These are phyloP conservation scores for Aureobasidium leucospermi DNA, from an alignment of 2,329 filamentous ascomycete species.

Conservation along the genomic window DNA sequence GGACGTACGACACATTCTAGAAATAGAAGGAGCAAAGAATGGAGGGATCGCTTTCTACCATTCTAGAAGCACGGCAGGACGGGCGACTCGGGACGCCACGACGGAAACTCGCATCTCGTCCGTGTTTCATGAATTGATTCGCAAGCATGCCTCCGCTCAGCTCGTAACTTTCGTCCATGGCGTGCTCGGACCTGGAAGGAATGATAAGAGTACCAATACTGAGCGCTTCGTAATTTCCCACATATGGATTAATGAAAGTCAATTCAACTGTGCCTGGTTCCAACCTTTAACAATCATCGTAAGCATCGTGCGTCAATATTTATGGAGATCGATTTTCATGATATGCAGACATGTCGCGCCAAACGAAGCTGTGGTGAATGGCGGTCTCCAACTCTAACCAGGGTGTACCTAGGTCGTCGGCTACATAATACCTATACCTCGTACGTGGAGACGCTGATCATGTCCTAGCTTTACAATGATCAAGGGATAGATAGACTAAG, in stretches of 20 bases:
- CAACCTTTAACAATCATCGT: background rate
- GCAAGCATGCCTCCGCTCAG: background rate
- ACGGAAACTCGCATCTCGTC: background rate
- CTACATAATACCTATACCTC: background rate
- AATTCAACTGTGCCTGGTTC: background rate
- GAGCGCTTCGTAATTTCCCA: background rate
- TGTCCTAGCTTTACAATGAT: background rate
- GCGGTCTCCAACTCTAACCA: background rate
- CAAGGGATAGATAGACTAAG: background rate
- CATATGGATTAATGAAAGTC: background rate
- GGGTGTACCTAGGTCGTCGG: background rate
- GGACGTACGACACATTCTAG: background rate
- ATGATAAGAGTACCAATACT: background rate
- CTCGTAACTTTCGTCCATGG: background rate
- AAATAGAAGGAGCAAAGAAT: background rate
- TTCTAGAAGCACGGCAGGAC: slow-evolving; percentile 5
- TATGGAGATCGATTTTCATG: background rate
- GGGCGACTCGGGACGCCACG: background rate
- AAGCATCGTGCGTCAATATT: background rate
- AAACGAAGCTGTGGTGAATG: background rate
- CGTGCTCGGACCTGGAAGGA: background rate
- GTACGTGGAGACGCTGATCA: background rate
- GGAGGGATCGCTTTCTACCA: background rate
- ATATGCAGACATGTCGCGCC: background rate
- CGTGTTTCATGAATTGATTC: background rate